Base-by-base conservation (phyloP, 306 rosid genomes). In the Prosopis cineraria region DNA sequence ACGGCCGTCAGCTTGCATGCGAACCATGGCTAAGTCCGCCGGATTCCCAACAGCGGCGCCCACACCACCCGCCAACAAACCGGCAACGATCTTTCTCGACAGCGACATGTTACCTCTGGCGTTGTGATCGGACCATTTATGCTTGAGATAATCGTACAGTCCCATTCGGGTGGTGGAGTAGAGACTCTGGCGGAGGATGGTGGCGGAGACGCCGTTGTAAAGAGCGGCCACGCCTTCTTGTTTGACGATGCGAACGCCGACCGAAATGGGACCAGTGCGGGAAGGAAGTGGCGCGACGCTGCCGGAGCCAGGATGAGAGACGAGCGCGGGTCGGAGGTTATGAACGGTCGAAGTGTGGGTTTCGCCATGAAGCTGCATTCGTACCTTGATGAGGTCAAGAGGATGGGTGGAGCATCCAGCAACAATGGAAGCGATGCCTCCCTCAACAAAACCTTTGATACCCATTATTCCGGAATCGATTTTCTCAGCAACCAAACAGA, bases 111-210 rank as follows among this genome's bases (percentile, higher is more conserved):
- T 81, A 0, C 84, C 84, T 14, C 80, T 78, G 62, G 85, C 10
- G 4, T 50, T 81, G 8, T 85, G 87, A n/a, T 91, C 89, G 6
- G 97, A 81, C 97, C 92, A 91, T 9, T 83, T 86, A 2, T 83
- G 73, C 79, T 89, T 91, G 24, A 91, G 68, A 34, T 83, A 31
- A 12, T 91, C 97, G 70, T 91, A 91, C 62, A 91, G 86, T 0
- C 97, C 97, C 94, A 91, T 91, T 1, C 97, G 91, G 47, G 92
- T 91, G 41, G 94, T 86, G 34, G 97, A 91, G 70, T 91, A 91
- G 16, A 91, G 86, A 6, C 75, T 29, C 75, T 91, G 97, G 6
- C 94, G 92, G 89, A 91, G 92, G 55, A 91, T 25, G 50, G 97
- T 91, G 60, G 97, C 97, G 3, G 97, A 91, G 0, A 91, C 88